Percentiles rank a stretch among this genome's conserved stretches.
Evolutionary conservation across 352 stramenopile species (phyloP).

Genomic region (Globisporangium emineosum): DNA sequence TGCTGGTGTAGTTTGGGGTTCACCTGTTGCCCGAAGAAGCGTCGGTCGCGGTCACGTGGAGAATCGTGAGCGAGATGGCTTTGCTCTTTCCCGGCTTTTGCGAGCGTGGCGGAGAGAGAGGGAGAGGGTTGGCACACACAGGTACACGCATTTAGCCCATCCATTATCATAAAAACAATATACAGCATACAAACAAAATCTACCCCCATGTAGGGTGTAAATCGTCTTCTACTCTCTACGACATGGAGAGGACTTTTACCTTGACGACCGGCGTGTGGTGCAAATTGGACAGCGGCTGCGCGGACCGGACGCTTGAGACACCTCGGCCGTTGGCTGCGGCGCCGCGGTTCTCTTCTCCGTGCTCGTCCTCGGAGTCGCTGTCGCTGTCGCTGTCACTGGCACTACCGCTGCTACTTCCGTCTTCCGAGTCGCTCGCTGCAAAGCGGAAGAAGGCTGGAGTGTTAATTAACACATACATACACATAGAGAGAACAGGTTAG

Average conservation of each 20-base stretch:
- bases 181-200: not conserved
- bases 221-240: not conserved
- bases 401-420: constrained; percentile 32
- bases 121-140: constrained; percentile 2
- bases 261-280: constrained; percentile 20
- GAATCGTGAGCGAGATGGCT: constrained; percentile 27
- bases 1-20: not conserved
- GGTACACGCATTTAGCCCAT: constrained; percentile 2
- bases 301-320: constrained; percentile 23
- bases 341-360: constrained; percentile 19
- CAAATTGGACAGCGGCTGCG: constrained; percentile 23
- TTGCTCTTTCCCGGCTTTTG: constrained; percentile 12
- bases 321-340: constrained; percentile 3
- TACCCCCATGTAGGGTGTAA: not conserved
- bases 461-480: not conserved
- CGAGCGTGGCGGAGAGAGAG: not conserved
- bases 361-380: constrained; percentile 1
- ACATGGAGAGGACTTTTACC: constrained; percentile 31
- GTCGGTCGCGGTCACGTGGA: constrained; percentile 32
- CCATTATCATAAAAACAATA: constrained; percentile 7
- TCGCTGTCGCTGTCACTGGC: constrained; percentile 5
- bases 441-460: constrained; percentile 45
- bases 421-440: constrained; percentile 47
- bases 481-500: not conserved
- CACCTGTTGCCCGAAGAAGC: constrained; percentile 29